Base-by-base conservation (phyloP, 352 stramenopile species). In the Globisporangium abappressorium region DNA sequence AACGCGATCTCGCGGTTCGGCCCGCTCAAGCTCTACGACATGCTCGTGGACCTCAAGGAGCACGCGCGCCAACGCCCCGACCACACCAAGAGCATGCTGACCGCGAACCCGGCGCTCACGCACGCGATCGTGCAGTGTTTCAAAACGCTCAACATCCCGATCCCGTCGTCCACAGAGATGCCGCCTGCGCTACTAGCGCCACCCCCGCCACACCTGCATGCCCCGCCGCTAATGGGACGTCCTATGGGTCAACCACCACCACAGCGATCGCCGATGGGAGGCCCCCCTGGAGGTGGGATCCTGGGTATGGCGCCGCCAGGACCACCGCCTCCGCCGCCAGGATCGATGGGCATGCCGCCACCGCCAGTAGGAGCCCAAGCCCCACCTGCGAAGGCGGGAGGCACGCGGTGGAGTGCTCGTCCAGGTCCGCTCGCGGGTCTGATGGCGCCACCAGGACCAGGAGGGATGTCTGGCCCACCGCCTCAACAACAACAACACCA, bases 111-210 rank as follows among this genome's bases (percentile, higher is more conserved):
- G 15, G 84, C 85, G 34, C 85, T 95, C 64, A 93, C 85, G 22
- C 87, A 95, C 67, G 87, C 85, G 26, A 91, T 95, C 56, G 83
- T 95, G 6, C 85, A 95, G 73, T 89, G 82, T 64, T 93, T 92
- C 70, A 95, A 93, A 76, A 85, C 81, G 53, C 75, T 95, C 18
- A 82, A 92, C 60, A 95, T 95, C 59, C 73, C 84, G n/a, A 90
- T 94, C 70, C 82, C 81, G 28, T 78, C 81, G 5, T 70, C 84
- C 1, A 71, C 76, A 0, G 81, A 91, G 62, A 73, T 82, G 9
- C 82, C 84, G 30, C 68, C 85, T n/a, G 79, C 84, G 38, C 70
- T 91, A 22, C 30, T 91, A 22, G 56, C 56, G 22, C 41, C 46
- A 1, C 41, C 38, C 28, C 59, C 53, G 38, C 54, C 53, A 5